Evolutionary conservation across 2,329 filamentous ascomycete genomes (phyloP).

Genomic region (Coniochaeta hoffmannii): DNA sequence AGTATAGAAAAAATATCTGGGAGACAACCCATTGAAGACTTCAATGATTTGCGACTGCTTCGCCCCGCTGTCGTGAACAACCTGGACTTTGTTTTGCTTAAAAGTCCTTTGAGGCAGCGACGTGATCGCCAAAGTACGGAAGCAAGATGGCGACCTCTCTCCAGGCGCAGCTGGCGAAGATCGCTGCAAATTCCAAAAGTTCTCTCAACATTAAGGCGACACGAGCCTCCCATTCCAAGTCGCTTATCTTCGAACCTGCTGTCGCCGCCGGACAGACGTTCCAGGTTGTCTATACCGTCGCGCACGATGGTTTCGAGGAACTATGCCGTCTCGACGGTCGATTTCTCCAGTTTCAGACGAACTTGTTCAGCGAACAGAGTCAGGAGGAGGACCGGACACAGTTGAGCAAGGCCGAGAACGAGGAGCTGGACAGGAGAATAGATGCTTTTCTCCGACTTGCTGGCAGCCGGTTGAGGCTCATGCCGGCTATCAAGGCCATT

Average conservation of each 20-base stretch:
- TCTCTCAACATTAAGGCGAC: constrained; percentile 90
- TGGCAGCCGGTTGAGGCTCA: constrained; percentile 69
- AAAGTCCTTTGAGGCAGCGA: background rate
- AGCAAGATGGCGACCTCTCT: constrained; percentile 51
- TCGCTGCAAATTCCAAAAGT: constrained; percentile 83
- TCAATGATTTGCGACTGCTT: background rate
- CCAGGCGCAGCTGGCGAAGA: constrained; percentile 86
- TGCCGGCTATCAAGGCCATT: constrained; percentile 80
- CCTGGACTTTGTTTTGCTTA: background rate
- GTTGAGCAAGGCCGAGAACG: constrained; percentile 75
- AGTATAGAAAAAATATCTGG: background rate
- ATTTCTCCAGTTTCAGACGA: constrained; percentile 66
- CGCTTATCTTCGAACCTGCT: constrained; percentile 83
- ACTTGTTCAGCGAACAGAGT: constrained; percentile 90
- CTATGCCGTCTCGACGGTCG: constrained; percentile 79
- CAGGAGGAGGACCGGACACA: constrained; percentile 80
- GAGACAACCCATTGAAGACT: background rate
- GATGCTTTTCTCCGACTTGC: constrained; percentile 78
- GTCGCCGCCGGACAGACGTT: constrained; percentile 84
- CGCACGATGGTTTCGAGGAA: constrained; percentile 83
- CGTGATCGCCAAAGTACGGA: background rate
- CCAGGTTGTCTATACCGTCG: constrained; percentile 80
- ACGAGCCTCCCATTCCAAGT: constrained; percentile 86
- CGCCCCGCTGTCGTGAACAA: background rate
- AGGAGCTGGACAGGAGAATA: constrained; percentile 67